These are phyloP conservation scores for Boletus pseudopeckii DNA, from an alignment of 768 basidiomycete genomes.

Conservation along the genomic window DNA sequence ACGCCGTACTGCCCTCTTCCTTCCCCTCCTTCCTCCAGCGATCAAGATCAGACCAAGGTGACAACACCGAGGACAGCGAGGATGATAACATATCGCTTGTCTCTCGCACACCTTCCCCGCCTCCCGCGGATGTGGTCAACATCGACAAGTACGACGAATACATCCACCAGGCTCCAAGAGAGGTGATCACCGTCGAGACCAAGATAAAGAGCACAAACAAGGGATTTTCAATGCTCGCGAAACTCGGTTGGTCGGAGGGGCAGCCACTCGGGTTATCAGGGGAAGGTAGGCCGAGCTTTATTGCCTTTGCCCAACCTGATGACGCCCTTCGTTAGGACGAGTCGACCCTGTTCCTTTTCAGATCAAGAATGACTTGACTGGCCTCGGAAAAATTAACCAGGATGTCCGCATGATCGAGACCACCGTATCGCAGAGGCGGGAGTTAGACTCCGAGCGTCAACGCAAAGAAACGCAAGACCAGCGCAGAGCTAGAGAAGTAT, in stretches of 20 bases:
- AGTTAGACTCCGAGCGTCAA: slow-evolving; percentile 77
- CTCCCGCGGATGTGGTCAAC: slow-evolving; percentile 47
- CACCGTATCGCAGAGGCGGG: slow-evolving; percentile 79
- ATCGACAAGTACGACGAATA: slow-evolving; percentile 69
- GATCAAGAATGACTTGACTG: slow-evolving; percentile 72
- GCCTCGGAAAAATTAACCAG: slow-evolving; percentile 74
- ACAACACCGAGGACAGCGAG: slow-evolving; percentile 42
- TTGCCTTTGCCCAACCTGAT: background rate
- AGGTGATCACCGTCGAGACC: slow-evolving; percentile 78
- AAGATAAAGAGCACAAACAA: slow-evolving; percentile 76
- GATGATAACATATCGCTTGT: slow-evolving; percentile 71
- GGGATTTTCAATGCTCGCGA: slow-evolving; percentile 76
- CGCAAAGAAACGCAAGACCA: slow-evolving; percentile 78
- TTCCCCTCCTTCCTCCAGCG: slow-evolving; percentile 56
- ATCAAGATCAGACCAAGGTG: slow-evolving; percentile 39
- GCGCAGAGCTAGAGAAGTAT: slow-evolving; percentile 66
- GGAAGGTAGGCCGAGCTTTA: slow-evolving; percentile 50
- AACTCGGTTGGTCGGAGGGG: slow-evolving; percentile 81
- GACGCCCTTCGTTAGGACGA: slow-evolving; percentile 48
- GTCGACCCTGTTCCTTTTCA: slow-evolving; percentile 82
- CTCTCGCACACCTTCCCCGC: slow-evolving; percentile 77
- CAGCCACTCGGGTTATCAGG: slow-evolving; percentile 71
- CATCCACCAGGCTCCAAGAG: slow-evolving; percentile 46
- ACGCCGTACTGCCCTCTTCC: slow-evolving; percentile 56
- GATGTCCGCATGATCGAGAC: slow-evolving; percentile 83